phyloP scores from a whole-genome alignment of 441 rosid genomes.

The Theobroma grandiflorum region DNA sequence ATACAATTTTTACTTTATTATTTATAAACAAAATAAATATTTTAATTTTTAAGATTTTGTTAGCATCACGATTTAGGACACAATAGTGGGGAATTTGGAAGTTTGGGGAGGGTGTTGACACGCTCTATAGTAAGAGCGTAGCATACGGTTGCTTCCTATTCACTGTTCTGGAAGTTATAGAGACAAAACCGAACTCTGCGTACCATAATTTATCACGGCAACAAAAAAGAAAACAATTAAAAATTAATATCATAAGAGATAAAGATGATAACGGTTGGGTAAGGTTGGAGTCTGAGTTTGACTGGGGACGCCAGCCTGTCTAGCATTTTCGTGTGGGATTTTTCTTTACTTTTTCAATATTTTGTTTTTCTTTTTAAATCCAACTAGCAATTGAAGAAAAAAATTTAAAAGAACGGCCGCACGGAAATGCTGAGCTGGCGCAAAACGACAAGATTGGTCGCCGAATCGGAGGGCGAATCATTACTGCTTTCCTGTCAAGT shows the following conservation, averaged over 20 bases:
- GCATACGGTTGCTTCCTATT: neutral
- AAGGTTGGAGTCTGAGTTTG: conserved; percentile 56
- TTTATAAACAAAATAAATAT: too few relatives aligned
- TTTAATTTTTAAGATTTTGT: too few relatives aligned
- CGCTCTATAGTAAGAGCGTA: conserved; percentile 19
- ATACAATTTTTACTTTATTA: too few relatives aligned
- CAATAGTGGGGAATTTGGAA: neutral
- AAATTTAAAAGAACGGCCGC: conserved; percentile 32
- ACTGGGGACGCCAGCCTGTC: conserved; percentile 76
- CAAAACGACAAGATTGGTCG: conserved; percentile 78
- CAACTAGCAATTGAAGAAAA: neutral
- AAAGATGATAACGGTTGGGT: conserved; percentile 66
- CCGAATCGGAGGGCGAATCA: conserved; percentile 72
- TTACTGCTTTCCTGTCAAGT: conserved; percentile 48
- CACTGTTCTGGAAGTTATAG: conserved; percentile 49
- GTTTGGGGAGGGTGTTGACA: neutral
- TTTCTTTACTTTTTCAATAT: conserved; percentile 8
- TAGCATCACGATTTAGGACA: too few relatives aligned
- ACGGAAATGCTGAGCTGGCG: conserved; percentile 57
- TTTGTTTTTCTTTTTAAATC: neutral
- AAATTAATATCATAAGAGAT: conserved; percentile 40
- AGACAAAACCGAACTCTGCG: conserved; percentile 51
- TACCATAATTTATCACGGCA: conserved; percentile 42
- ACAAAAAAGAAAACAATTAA: conserved; percentile 17
- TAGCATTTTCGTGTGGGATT: conserved; percentile 43